Base-by-base conservation (phyloP, 2,329 filamentous ascomycete species). In the Pleomassaria siparia region DNA sequence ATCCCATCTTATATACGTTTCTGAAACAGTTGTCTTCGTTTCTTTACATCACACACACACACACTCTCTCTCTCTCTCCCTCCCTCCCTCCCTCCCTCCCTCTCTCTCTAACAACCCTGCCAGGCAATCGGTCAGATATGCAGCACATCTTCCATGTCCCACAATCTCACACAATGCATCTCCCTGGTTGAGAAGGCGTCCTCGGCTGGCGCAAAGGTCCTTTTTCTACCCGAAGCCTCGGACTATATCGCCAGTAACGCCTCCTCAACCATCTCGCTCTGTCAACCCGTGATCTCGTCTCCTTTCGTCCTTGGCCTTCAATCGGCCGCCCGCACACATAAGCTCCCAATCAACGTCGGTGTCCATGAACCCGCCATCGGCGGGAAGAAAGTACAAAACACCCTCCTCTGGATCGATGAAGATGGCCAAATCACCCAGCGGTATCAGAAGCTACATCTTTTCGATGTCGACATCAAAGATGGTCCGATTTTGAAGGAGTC, bases 381-480 rank as follows among this genome's bases (percentile, higher is more conserved):
- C 32, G 71, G 69, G 15, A 74, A 76, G 30, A 76, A 79, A 45
- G 77, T 88, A 30, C 81, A 80, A 51, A 88, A 88, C 62, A 83
- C 80, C 0, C 73, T 84, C 22, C 74, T 88, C 37, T 88, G 84
- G 83, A 88, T 89, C 54, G 73, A 84, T 58, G 77, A 79, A 33
- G 60, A 74, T 0, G 86, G 86, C 1, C 63, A 76, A 4, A 83
- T 88, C 22, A 70, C 72, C 1, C 77, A 85, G 12, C 74, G 78
- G 16, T 96, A 96, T 72, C 87, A 95, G 69, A 97, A 97, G 70
- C 74, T 96, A 25, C 91, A 96, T 68, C 79, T 96, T 12, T 96
- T 97, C 72, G 90, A 96, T 68, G 80, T 84, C 49, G 78, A 79
- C 33, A 80, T 84, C 48, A 72, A 78, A 45, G 73, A 74, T 20